Percentiles rank a stretch among this genome's conserved stretches.
phyloP scores from a whole-genome alignment of 495 filamentous ascomycete species.

The Neurospora sp. region DNA sequence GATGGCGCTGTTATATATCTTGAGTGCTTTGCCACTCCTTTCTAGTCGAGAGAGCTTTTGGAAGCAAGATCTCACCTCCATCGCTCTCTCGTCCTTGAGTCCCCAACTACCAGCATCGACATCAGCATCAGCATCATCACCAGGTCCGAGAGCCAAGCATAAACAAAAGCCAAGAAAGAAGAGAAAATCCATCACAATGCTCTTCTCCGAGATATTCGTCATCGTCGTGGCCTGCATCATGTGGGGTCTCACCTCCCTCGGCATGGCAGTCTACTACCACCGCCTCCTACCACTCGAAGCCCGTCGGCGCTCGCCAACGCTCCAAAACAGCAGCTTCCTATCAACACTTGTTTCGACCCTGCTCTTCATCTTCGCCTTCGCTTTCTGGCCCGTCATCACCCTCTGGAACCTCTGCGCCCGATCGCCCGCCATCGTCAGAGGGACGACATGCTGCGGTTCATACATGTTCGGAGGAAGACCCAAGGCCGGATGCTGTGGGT shows the following conservation, averaged over 20 bases:
- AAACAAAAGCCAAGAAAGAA: background rate
- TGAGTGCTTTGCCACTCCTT: background rate
- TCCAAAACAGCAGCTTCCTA: background rate
- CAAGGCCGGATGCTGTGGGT: background rate
- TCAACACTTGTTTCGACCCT: background rate
- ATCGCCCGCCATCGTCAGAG: background rate
- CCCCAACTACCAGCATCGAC: background rate
- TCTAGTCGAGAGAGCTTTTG: background rate
- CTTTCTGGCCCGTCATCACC: slow-evolving; percentile 2
- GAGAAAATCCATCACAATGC: background rate
- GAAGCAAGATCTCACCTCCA: background rate
- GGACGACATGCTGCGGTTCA: background rate
- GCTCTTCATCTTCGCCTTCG: slow-evolving; percentile 2
- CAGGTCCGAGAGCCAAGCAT: background rate
- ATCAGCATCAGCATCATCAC: background rate
- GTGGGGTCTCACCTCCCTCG: slow-evolving; percentile 5
- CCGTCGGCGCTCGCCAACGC: slow-evolving; percentile 2
- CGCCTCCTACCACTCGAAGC: slow-evolving; percentile 2
- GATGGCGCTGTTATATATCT: background rate
- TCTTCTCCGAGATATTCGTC: slow-evolving; percentile 1
- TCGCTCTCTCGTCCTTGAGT: background rate
- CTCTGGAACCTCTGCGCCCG: slow-evolving; percentile 5
- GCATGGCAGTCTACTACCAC: slow-evolving; percentile 7
- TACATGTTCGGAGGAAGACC: background rate
- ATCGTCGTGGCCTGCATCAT: background rate